phyloP scores from a whole-genome alignment of 441 rosid genomes.

The Pelargonium australe region DNA sequence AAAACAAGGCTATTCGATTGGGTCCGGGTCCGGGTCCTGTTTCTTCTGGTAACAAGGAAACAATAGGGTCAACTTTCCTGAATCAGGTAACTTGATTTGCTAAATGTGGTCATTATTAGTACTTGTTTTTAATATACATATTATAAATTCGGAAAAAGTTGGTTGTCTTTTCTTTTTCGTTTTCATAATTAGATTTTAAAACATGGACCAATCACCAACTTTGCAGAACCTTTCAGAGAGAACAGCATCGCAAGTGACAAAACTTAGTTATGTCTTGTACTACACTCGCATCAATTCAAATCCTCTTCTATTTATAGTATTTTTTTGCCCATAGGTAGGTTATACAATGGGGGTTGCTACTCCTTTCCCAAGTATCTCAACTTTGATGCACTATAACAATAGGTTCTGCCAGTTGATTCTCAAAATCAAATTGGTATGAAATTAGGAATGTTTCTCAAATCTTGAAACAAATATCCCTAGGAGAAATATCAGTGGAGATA shows the following conservation, averaged over 20 bases:
- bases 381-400: too few relatives aligned
- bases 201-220: not conserved
- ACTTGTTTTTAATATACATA: not conserved
- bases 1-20: constrained; percentile 25
- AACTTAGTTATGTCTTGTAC: not conserved
- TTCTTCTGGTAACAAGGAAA: constrained; percentile 44
- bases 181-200: not conserved
- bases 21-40: constrained; percentile 15
- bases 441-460: constrained; percentile 1
- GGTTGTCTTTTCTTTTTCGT: not conserved
- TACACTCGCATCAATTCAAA: too few relatives aligned
- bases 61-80: constrained; percentile 68
- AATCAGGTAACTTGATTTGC: constrained; percentile 43
- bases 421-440: not conserved
- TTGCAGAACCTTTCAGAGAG: not conserved
- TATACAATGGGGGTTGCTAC: too few relatives aligned
- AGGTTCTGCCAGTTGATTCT: too few relatives aligned
- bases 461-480: not conserved
- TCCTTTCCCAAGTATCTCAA: too few relatives aligned
- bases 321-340: too few relatives aligned
- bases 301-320: too few relatives aligned
- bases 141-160: not conserved
- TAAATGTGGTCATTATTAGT: not conserved
- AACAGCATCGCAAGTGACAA: not conserved
- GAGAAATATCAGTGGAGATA: not conserved